Evolutionary conservation across 2,329 filamentous ascomycete genomes (phyloP).

Genomic region (Aureobasidium uvarum): DNA sequence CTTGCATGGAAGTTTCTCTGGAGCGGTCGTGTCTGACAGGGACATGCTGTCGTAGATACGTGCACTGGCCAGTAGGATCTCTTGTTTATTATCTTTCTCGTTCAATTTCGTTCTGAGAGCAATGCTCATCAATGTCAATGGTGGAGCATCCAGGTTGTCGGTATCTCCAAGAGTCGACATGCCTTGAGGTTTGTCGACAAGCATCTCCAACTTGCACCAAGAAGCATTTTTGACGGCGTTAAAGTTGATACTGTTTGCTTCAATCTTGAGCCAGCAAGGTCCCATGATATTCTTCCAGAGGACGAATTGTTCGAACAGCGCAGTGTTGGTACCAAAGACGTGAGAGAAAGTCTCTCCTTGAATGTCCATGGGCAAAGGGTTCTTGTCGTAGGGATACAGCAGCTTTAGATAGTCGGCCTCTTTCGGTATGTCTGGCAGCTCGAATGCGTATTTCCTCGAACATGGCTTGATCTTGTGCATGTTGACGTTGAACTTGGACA

Average conservation of each 20-base stretch:
- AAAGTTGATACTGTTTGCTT: constrained; percentile 71
- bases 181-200: constrained; percentile 72
- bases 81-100: constrained; percentile 89
- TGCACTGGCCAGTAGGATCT: constrained; percentile 87
- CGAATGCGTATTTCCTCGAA: constrained; percentile 91
- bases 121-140: constrained; percentile 93
- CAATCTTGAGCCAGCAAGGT: constrained; percentile 92
- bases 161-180: constrained; percentile 71
- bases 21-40: constrained; percentile 80
- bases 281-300: constrained; percentile 99
- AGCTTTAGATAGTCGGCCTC: constrained; percentile 91
- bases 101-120: constrained; percentile 87
- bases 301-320: constrained; percentile 96
- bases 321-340: constrained; percentile 89
- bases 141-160: constrained; percentile 78
- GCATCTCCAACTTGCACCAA: constrained; percentile 92
- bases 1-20: constrained; percentile 83
- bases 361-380: constrained; percentile 65
- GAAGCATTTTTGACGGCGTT: constrained; percentile 84
- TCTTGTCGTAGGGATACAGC: constrained; percentile 90
- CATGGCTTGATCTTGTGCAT: constrained; percentile 94
- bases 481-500: constrained; percentile 79
- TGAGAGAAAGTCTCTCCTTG: constrained; percentile 89
- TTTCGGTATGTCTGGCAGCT: constrained; percentile 79
- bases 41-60: constrained; percentile 90